Base-by-base conservation (phyloP, 495 filamentous ascomycete species). In the Daldinia bambusicola region DNA sequence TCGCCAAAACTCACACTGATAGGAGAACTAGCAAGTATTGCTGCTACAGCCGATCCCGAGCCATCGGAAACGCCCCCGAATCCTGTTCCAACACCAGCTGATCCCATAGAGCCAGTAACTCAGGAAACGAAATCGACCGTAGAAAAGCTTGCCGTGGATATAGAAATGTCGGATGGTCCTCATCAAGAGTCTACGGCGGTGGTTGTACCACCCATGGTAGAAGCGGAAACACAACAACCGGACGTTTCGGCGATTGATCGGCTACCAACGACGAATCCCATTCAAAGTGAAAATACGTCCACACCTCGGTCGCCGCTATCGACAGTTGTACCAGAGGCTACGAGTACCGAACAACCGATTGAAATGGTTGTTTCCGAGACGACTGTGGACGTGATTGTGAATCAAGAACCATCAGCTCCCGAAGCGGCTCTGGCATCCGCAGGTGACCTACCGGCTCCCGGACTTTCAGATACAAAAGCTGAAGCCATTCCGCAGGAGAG, bases 141-240 rank as follows among this genome's bases (percentile, higher is more conserved):
- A 40, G 26, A 20, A 37, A 52, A 55, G n/a, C 26, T 30, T 20
- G 50, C 58, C 5, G 48, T 59, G 30, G 70, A 72, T 30, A 50
- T 58, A n/a, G 65, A 73, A 20, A 73, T 73, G 70, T 22, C 45
- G 8, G 70, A 66, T 59, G 52, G 37, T 26, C 41, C 61, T 32
- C 36, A 36, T 26, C 50, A 50, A 37, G 41, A 41, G 7, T 51
- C 48, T 8, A 30, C 13, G 0, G 56, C 55, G 1, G 20, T 7
- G 1, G 14, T 8, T 31, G 61, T 12, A 6, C 43, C 58, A 6
- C 26, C 55, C 48, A 55, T 36, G 3, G 7, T 43, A 13, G 55
- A 34, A 10, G 13, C 31, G 20, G 65, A 41, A 40, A 14, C 20
- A n/a, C 64, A 38, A n/a, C 61, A 58, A 9, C 14, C 65, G 8